Conservation (phyloP, 257 asterid genomes). For the Solanum piurae region DNA sequence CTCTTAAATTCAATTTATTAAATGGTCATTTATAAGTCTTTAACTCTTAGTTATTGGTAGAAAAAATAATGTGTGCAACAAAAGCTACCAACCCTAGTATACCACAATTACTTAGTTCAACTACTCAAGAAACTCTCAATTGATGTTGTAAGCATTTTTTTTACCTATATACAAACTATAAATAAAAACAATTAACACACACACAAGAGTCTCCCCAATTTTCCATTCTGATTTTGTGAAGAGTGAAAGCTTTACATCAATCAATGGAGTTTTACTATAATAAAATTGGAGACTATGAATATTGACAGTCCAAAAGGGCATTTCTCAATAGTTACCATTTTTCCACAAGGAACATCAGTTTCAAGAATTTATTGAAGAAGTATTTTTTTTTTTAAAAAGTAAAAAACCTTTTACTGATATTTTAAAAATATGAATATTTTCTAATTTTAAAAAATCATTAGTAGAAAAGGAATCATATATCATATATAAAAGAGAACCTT, state of each 20-base stretch:
- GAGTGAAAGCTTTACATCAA: constrained; percentile 1
- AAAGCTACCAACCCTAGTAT: constrained; percentile 18
- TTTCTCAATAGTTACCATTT: constrained; percentile 32
- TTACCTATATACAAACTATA: not conserved
- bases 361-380: constrained; percentile 15
- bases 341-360: constrained; percentile 2
- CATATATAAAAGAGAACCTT: too few species aligned
- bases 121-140: constrained; percentile 5
- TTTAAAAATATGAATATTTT: too few species aligned
- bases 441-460: too few species aligned
- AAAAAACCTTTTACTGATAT: too few species aligned
- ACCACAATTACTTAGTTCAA: constrained; percentile 11
- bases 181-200: not conserved
- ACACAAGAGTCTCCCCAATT: not conserved
- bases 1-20: not conserved
- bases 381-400: not conserved
- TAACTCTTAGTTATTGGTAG: not conserved
- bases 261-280: not conserved
- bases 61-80: constrained; percentile 13
- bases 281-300: constrained; percentile 16
- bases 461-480: too few species aligned
- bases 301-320: constrained; percentile 28
- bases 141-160: not conserved
- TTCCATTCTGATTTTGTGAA: constrained; percentile 7
- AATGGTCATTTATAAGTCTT: not conserved